A percentile compares a stretch with the other conserved stretches of the same genome.
phyloP scores from a whole-genome alignment of 2,329 filamentous ascomycete genomes.

The Xylariaceae sp. region DNA sequence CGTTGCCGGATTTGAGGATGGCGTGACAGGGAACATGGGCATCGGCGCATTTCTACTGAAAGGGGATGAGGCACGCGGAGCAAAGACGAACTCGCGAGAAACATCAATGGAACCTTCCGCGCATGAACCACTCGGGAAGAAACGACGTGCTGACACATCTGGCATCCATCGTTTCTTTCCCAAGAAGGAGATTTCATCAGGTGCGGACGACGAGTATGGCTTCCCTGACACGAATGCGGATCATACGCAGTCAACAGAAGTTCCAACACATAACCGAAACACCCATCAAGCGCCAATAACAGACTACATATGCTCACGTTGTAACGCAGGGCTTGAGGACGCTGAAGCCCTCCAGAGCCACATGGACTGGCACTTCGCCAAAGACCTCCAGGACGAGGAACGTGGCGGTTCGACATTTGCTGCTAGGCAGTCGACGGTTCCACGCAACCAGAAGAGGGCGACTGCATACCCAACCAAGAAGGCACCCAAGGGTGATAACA shows the following conservation, averaged over 20 bases:
- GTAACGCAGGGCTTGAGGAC: constrained; percentile 55
- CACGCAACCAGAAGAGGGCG: constrained; percentile 30
- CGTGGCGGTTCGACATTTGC: constrained; percentile 45
- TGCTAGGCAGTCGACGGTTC: constrained; percentile 29
- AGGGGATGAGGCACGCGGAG: constrained; percentile 59
- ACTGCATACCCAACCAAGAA: constrained; percentile 37
- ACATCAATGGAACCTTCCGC: constrained; percentile 21
- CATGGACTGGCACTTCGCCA: constrained; percentile 91
- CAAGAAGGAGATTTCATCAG: constrained; percentile 32
- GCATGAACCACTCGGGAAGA: constrained; percentile 35
- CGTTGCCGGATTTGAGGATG: constrained; percentile 90
- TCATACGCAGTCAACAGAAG: constrained; percentile 14
- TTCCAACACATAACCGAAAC: constrained; percentile 17
- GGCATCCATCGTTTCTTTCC: constrained; percentile 57
- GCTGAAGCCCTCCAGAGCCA: constrained; percentile 67
- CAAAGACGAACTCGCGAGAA: constrained; percentile 35
- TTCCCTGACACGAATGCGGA: constrained; percentile 12
- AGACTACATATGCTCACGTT: constrained; percentile 57
- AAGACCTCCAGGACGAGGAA: constrained; percentile 68
- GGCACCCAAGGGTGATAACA: constrained; percentile 11
- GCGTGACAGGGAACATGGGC: constrained; percentile 74
- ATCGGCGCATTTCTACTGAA: constrained; percentile 84
- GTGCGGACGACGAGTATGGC: constrained; percentile 23
- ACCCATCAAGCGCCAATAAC: constrained; percentile 31
- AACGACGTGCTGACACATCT: constrained; percentile 40